A percentile compares a stretch with the other conserved stretches of the same genome.
Conservation (phyloP, 768 basidiomycete species). For the Podaxis carcinomalis region DNA sequence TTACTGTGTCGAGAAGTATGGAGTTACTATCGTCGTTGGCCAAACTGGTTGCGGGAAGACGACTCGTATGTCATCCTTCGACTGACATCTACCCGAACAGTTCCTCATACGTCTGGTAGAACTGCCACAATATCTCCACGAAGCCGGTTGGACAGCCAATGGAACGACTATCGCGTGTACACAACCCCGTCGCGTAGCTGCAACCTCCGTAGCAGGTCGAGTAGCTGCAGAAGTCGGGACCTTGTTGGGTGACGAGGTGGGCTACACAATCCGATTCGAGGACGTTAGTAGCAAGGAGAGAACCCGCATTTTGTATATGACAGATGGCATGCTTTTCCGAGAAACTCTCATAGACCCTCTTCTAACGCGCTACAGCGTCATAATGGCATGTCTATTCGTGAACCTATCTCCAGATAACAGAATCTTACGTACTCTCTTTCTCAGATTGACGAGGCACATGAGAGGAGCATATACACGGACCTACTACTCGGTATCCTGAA, state of each 20-base stretch:
- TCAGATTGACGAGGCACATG: constrained; percentile 97
- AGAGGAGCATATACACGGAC: constrained; percentile 94
- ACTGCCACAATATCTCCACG: constrained; percentile 90
- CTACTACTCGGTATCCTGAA: constrained; percentile 87
- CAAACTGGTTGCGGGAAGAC: constrained; percentile 98
- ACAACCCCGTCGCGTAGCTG: constrained; percentile 89
- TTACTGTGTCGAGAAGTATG: constrained; percentile 79
- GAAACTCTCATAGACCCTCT: constrained; percentile 91
- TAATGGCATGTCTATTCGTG: constrained; percentile 61
- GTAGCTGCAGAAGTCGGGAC: constrained; percentile 93
- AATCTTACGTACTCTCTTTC: not conserved
- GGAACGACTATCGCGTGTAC: constrained; percentile 89
- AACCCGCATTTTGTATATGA: constrained; percentile 93
- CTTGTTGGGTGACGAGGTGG: constrained; percentile 90
- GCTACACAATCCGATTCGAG: constrained; percentile 96
- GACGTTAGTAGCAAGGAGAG: constrained; percentile 81
- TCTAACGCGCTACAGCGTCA: constrained; percentile 87
- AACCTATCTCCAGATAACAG: constrained; percentile 5
- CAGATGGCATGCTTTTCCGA: constrained; percentile 97
- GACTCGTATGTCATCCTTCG: constrained; percentile 62
- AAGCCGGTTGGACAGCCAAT: constrained; percentile 87
- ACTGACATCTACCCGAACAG: not conserved
- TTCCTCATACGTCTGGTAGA: constrained; percentile 43
- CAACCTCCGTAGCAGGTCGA: constrained; percentile 87
- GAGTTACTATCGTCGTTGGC: constrained; percentile 85